Conservation (phyloP, 2,329 filamentous ascomycete genomes). For the Clonostachys sp. region DNA sequence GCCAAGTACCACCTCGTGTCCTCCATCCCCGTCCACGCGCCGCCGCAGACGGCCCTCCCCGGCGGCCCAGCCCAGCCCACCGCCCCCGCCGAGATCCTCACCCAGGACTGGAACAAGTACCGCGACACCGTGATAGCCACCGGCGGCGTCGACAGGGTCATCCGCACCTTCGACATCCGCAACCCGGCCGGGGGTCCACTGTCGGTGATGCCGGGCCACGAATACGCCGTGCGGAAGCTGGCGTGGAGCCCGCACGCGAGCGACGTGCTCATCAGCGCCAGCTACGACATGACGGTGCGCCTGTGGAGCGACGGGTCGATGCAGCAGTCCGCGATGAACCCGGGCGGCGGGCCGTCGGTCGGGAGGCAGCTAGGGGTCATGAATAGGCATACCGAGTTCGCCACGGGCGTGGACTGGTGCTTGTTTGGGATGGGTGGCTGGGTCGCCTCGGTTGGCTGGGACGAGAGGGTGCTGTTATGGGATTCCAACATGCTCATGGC, state of each 20-base stretch:
- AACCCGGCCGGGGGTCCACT: constrained; percentile 69
- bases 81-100: constrained; percentile 80
- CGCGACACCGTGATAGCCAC: constrained; percentile 78
- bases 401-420: constrained; percentile 96
- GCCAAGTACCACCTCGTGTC: constrained; percentile 84
- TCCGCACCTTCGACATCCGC: constrained; percentile 88
- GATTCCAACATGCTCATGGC: constrained; percentile 61
- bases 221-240: constrained; percentile 82
- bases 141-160: constrained; percentile 79
- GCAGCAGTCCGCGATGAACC: constrained; percentile 27
- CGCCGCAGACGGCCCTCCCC: constrained; percentile 30
- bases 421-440: constrained; percentile 92
- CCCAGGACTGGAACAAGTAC: constrained; percentile 99
- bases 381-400: constrained; percentile 93
- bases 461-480: constrained; percentile 87
- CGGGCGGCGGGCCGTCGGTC: constrained; percentile 30
- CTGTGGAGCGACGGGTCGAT: constrained; percentile 77
- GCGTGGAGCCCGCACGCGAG: constrained; percentile 93
- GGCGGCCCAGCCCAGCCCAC: constrained; percentile 33
- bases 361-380: constrained; percentile 79
- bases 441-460: constrained; percentile 94
- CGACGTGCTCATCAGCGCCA: constrained; percentile 81
- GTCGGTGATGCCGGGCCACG: constrained; percentile 74
- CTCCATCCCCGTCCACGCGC: constrained; percentile 77
- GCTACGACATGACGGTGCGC: constrained; percentile 97